phyloP scores from a whole-genome alignment of 2,329 filamentous ascomycete genomes.

The Talaromyces islandicus region DNA sequence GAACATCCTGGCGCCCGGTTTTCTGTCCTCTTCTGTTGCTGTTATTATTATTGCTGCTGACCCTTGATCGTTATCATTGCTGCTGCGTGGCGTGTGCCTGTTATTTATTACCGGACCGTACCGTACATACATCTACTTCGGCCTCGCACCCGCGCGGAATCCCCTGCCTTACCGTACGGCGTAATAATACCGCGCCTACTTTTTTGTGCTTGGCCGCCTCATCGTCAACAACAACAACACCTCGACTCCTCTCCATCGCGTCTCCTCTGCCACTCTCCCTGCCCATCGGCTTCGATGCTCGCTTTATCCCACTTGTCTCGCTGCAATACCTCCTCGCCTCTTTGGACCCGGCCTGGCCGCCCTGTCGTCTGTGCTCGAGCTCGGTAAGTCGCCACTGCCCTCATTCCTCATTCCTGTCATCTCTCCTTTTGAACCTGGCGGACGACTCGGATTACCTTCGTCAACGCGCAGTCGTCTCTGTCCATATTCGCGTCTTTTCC shows the following conservation, averaged over 20 bases:
- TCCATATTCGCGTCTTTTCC: background rate
- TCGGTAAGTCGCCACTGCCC: background rate
- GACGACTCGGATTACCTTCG: background rate
- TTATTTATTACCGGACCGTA: background rate
- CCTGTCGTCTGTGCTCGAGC: background rate
- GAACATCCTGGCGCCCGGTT: background rate
- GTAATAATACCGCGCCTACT: background rate
- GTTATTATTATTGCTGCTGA: background rate
- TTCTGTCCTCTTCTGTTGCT: background rate
- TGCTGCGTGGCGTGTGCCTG: background rate
- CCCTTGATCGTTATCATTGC: background rate
- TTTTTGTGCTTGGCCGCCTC: background rate
- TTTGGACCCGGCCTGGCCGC: background rate
- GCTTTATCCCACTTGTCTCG: background rate
- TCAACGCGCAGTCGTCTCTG: background rate
- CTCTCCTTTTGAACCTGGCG: background rate
- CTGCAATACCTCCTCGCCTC: background rate
- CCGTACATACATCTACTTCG: background rate
- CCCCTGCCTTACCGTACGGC: background rate
- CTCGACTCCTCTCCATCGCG: background rate
- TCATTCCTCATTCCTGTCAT: background rate
- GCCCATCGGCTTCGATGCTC: background rate
- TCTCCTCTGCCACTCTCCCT: background rate
- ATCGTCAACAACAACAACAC: constrained; percentile 1
- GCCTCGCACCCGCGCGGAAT: background rate